phyloP scores from a whole-genome alignment of 129 eudicot genomes.

The Mikania micrantha region DNA sequence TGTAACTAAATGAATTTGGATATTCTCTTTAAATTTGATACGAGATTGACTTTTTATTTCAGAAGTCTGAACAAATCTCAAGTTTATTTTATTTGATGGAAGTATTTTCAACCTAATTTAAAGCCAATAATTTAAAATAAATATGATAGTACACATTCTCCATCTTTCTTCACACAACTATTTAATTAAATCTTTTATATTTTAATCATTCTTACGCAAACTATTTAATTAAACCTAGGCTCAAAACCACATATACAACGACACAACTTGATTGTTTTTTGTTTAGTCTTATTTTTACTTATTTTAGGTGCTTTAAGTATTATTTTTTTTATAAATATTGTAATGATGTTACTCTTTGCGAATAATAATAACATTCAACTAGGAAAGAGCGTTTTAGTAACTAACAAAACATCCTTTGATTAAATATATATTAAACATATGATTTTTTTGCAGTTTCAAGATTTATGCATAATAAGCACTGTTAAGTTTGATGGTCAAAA shows the following conservation, averaged over 20 bases:
- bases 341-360: slow-evolving; percentile 23
- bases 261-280: not conserved
- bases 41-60: not conserved
- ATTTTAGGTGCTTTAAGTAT: not conserved
- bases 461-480: too few relatives aligned
- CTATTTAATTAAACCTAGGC: not conserved
- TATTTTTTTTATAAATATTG: too few relatives aligned
- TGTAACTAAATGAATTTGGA: not conserved
- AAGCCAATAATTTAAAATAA: not conserved
- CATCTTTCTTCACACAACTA: too few relatives aligned
- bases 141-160: not conserved
- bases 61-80: not conserved
- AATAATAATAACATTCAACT: too few relatives aligned
- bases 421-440: too few relatives aligned
- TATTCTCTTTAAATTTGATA: not conserved
- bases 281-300: not conserved
- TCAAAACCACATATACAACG: not conserved
- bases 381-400: too few relatives aligned
- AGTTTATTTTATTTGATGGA: not conserved
- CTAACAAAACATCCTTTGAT: too few relatives aligned
- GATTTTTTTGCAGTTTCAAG: too few relatives aligned
- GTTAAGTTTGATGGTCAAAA: too few relatives aligned
- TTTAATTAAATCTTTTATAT: not conserved
- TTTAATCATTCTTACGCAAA: not conserved
- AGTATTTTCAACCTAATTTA: not conserved